phyloP scores from a whole-genome alignment of 108 stramenopile genomes.

The Schizochytrium sp. region DNA sequence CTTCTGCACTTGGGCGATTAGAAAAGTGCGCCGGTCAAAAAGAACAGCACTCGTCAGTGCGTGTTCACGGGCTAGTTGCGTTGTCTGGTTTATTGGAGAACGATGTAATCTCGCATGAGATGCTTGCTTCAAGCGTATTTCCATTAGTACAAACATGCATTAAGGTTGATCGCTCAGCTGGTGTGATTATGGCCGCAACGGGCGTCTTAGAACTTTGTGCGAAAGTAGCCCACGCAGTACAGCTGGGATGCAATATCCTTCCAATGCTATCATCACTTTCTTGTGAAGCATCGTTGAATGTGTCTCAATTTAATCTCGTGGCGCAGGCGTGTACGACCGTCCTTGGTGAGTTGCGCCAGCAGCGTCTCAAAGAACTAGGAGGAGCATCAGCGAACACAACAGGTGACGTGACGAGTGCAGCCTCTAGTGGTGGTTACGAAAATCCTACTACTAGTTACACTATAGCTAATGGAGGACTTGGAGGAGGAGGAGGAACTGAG shows the following conservation, averaged over 20 bases:
- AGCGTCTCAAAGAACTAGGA: not conserved
- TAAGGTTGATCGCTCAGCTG: constrained; percentile 26
- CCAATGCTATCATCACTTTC: constrained; percentile 20
- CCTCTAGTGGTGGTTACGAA: no score
- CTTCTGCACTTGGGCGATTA: not conserved
- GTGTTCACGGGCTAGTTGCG: not conserved
- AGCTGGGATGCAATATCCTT: constrained; percentile 20
- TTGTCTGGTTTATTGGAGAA: not conserved
- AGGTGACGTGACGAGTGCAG: no score
- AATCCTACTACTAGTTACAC: no score
- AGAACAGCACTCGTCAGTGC: constrained; percentile 7
- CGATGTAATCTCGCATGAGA: constrained; percentile 2
- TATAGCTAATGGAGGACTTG: no score
- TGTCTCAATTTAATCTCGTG: not conserved
- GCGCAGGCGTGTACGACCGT: not conserved
- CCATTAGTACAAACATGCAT: constrained; percentile 1
- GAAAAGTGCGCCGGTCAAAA: not conserved
- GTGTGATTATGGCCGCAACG: not conserved
- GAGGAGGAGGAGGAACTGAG: no score
- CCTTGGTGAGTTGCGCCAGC: not conserved
- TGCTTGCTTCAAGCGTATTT: constrained; percentile 23
- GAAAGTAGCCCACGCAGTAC: not conserved
- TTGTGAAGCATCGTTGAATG: not conserved
- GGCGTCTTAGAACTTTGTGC: not conserved
- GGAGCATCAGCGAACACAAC: no score